A percentile compares a stretch with the other conserved stretches of the same genome.
Conservation (phyloP, 1,284 basidiomycete genomes). For the Coniophora puteana region DNA sequence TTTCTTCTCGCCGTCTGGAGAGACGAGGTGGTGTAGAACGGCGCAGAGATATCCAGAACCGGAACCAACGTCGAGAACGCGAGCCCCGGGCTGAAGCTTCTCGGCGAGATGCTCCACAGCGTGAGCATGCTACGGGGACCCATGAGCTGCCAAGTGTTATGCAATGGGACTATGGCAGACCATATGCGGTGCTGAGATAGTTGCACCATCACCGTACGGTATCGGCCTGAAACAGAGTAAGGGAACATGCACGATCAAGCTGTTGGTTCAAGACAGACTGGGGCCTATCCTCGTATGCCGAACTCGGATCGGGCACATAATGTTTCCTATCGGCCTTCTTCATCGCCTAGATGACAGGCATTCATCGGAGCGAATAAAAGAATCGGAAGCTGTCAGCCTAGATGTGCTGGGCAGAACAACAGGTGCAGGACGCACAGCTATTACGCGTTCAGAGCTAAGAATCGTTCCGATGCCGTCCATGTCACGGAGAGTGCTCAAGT, state of each 20-base stretch:
- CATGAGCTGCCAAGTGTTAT: conserved; percentile 2
- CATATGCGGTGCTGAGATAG: conserved; percentile 92
- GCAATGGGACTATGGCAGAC: conserved; percentile 21
- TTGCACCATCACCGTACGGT: conserved; percentile 76
- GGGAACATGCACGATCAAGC: background rate
- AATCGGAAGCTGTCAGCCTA: conserved; percentile 9
- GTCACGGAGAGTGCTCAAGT: too few relatives aligned
- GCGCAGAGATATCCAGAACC: conserved; percentile 79
- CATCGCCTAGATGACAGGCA: conserved; percentile 55
- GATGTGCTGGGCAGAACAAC: conserved; percentile 2
- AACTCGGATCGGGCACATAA: conserved; percentile 52
- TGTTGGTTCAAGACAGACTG: conserved; percentile 40
- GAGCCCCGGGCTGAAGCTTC: conserved; percentile 64
- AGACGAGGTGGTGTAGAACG: conserved; percentile 74
- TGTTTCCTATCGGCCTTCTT: conserved; percentile 66
- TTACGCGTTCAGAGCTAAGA: conserved; percentile 44
- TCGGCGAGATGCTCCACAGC: conserved; percentile 72
- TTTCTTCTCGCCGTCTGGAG: conserved; percentile 28
- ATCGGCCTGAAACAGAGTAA: conserved; percentile 34
- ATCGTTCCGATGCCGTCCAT: conserved; percentile 52
- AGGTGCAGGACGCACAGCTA: conserved; percentile 9
- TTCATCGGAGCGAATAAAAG: conserved; percentile 3
- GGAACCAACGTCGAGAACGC: conserved; percentile 79
- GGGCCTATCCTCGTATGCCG: conserved; percentile 79
- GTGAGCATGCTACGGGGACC: conserved; percentile 68